Evolutionary conservation across 129 eudicot genomes (phyloP).

Genomic region (Tagetes erecta): DNA sequence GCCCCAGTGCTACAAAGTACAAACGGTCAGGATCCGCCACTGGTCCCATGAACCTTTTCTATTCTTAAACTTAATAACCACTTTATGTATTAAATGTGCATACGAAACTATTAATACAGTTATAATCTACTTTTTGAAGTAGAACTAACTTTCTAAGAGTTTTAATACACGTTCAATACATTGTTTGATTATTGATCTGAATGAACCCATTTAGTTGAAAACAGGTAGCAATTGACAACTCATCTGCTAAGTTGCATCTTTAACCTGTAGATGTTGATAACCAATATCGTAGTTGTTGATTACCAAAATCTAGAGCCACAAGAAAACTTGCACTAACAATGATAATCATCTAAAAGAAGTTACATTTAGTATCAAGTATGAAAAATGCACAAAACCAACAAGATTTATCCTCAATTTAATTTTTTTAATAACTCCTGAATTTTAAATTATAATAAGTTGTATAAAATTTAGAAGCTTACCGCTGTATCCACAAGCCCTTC

Average conservation of each 20-base stretch:
- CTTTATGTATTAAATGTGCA: not conserved
- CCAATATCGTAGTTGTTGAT: too few relatives aligned
- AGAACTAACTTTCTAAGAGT: not conserved
- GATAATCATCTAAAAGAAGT: not conserved
- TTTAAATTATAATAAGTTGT: not conserved
- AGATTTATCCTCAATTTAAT: not conserved
- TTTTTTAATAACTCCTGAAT: not conserved
- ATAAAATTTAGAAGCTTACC: constrained; percentile 41
- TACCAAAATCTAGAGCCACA: not conserved
- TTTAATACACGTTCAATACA: not conserved
- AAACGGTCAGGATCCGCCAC: too few relatives aligned
- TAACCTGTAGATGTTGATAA: not conserved
- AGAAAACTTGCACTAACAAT: not conserved
- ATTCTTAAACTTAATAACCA: not conserved
- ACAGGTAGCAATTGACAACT: not conserved
- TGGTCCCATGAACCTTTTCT: not conserved
- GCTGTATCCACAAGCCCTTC: constrained; percentile 99
- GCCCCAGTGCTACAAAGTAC: too few relatives aligned
- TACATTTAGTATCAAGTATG: not conserved
- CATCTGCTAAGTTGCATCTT: too few relatives aligned
- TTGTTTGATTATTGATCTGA: not conserved
- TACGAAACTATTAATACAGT: not conserved
- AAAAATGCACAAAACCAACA: not conserved
- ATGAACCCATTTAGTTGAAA: not conserved
- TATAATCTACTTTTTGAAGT: not conserved